Conservation (phyloP, 73 alveolate species). For the Breviolum minutum region DNA sequence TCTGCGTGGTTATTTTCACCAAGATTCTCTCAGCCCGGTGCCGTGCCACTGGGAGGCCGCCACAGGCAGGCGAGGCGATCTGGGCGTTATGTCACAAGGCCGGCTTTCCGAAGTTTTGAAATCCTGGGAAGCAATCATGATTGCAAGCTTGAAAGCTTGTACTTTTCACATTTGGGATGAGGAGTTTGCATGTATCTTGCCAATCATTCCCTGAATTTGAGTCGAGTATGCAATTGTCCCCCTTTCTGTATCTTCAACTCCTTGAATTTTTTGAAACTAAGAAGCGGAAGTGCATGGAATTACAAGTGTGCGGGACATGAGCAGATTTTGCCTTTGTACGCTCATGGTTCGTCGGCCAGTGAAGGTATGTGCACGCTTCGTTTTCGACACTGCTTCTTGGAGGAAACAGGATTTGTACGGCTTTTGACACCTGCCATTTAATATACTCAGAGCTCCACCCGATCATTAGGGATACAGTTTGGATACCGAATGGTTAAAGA, state of each 20-base stretch:
- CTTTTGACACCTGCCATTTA: background rate
- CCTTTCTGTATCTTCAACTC: too few species aligned
- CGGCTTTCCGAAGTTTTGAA: too few species aligned
- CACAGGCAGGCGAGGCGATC: conserved; percentile 69
- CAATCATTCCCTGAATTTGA: too few species aligned
- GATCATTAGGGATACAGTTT: too few species aligned
- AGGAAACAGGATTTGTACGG: background rate
- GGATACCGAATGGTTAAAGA: background rate
- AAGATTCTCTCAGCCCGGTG: conserved; percentile 25
- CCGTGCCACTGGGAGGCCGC: conserved; percentile 26
- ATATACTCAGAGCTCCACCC: too few species aligned
- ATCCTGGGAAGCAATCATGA: too few species aligned
- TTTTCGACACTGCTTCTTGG: conserved; percentile 64
- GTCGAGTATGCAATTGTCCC: too few species aligned
- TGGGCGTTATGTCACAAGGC: conserved; percentile 94
- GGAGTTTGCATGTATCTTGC: too few species aligned
- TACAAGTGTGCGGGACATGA: background rate
- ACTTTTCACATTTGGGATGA: too few species aligned
- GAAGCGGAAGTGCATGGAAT: background rate
- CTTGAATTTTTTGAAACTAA: background rate
- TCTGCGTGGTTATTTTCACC: conserved; percentile 34
- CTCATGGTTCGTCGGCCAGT: background rate
- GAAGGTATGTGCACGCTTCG: conserved; percentile 83
- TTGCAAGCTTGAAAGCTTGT: too few species aligned
- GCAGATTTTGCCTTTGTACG: too few species aligned